Base-by-base conservation (phyloP, 2,329 filamentous ascomycete species). In the Microcyclosporella mali region DNA sequence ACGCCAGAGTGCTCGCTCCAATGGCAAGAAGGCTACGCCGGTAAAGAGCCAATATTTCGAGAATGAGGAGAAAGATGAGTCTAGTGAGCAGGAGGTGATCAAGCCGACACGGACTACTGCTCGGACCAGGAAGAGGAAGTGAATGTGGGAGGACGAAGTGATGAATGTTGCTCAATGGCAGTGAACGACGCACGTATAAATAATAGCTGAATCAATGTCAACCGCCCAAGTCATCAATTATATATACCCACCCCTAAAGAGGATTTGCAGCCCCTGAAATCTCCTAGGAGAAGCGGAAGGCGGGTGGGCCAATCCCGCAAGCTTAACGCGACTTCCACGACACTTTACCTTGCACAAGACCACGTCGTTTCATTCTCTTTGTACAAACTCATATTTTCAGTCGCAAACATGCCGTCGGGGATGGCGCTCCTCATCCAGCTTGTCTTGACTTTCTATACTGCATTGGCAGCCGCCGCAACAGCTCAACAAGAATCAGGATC, bases 401-500 rank as follows among this genome's bases (percentile, higher is more conserved):
- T 25, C 21, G 21, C 21, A 25, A 25, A 25, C 21, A 25, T 25
- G 30, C 15, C 6, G 6, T 53, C 49, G 28, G 49, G 52, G 18
- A 33, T 60, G 36, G 50, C 52, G 14, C 51, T 62, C 37, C 12
- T 57, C 33, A 17, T 60, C 17, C 57, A 55, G 33, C 50, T 63
- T 31, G 45, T 56, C 19, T 30, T 61, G 40, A 53, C 53, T 27
- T 63, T 65, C 49, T 60, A 59, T 47, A 53, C 57, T 19, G 47
- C 56, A 14, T 57, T 70, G 21, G 67, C 64, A 12, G 56, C 57
- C 21, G 68, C 68, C 21, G 59, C 66, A 17, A 6, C 21, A 9
- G 62, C 64, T 27, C 59, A 61, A 16, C 68, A 71, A 52, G 65
- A 71, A 52, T 64, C 67, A 6, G 55, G 70, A 16, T 38, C 36